Evolutionary conservation across 1,139 yeast species (phyloP).

Genomic region (Hansenula sp.): DNA sequence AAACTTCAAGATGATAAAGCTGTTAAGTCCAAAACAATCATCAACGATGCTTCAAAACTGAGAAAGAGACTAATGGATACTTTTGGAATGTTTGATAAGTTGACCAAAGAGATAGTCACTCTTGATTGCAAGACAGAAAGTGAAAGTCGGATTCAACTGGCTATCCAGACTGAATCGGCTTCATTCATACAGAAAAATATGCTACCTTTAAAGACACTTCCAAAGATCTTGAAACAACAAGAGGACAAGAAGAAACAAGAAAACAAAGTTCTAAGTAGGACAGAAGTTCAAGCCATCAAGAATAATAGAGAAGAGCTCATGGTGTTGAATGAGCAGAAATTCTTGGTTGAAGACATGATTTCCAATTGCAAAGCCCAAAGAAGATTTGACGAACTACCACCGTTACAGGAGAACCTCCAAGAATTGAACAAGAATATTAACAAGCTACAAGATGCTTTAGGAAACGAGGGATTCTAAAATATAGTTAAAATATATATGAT

Average conservation of each 20-base stretch:
- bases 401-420: constrained; percentile 51
- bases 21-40: constrained; percentile 25
- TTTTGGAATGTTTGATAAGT: constrained; percentile 39
- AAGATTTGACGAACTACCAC: constrained; percentile 69
- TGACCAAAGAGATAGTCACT: constrained; percentile 35
- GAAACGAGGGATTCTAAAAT: constrained; percentile 53
- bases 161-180: constrained; percentile 42
- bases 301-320: constrained; percentile 68
- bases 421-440: constrained; percentile 57
- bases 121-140: constrained; percentile 28
- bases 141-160: constrained; percentile 38
- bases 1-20: constrained; percentile 27
- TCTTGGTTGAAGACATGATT: constrained; percentile 61
- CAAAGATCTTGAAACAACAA: constrained; percentile 30
- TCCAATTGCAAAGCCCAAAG: constrained; percentile 59
- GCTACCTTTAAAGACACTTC: constrained; percentile 48
- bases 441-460: constrained; percentile 47
- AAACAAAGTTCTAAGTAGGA: constrained; percentile 20
- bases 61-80: constrained; percentile 38
- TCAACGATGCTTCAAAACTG: constrained; percentile 32
- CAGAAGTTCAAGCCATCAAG: constrained; percentile 40
- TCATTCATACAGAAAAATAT: constrained; percentile 49
- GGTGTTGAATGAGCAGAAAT: constrained; percentile 83
- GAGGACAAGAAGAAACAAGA: constrained; percentile 9
- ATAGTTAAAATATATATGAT: background rate